Base-by-base conservation (phyloP, 1,139 yeast genomes). In the Yamadazyma taylorii region DNA sequence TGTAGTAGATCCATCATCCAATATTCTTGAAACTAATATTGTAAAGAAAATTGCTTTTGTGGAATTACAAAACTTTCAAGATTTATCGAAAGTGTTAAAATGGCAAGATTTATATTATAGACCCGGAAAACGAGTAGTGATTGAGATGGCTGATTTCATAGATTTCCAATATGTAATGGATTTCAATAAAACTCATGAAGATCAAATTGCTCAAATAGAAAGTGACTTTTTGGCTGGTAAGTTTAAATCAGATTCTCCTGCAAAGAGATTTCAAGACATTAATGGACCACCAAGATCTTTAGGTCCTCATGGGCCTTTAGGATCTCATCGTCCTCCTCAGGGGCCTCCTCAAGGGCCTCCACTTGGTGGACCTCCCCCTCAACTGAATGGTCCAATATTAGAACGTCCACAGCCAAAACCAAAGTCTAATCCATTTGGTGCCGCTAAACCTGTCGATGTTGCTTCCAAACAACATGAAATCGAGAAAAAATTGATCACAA, bases 31-130 rank as follows among this genome's bases (percentile, higher is more conserved):
- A 36, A 62, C 72, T 12, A 63, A 61, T 30, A 49, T 66, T 23
- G 57, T 72, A 33, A 67, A 65, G 40, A 79, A 77, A 51, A 78
- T 78, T n/a, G 79, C 84, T 5, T 80, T 80, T 59, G 83, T 79
- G 4, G 86, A 81, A 53, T 59, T 80, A 42, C 57, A 60, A 17
- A 59, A 73, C 8, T 58, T 61, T 25, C 64, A 65, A 21, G 85
- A 79, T 45, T 58, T 75, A 52, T 60, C 65, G 29, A 77, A 65
- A 42, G 70, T 64, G 7, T 50, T 69, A 35, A 69, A 70, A 51
- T 67, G 78, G 76, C 66, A 60, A 41, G 75, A 70, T 46, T 56
- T 73, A 45, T 65, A 58, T 42, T 70, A 69, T 45, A 60, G 57
- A 35, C 66, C 66, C 13, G 55, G 64, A 32, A 64, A 75, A 39